Percentiles rank a stretch among this genome's conserved stretches.
Conservation (phyloP, 202 grass and related monocot species). For the Saccharum hybrid region DNA sequence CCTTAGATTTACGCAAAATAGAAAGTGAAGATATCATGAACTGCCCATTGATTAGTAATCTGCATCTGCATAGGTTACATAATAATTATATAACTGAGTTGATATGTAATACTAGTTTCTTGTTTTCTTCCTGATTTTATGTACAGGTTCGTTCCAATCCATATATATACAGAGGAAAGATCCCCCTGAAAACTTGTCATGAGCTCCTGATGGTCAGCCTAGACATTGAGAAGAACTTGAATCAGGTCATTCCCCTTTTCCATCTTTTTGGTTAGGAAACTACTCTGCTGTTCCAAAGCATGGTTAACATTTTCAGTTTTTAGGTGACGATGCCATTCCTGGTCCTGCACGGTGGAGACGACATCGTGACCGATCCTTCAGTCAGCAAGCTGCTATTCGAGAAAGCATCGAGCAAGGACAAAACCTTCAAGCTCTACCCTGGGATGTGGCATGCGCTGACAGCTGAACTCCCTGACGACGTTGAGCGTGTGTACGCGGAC, state of each 20-base stretch:
- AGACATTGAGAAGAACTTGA: constrained; percentile 68
- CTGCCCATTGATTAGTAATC: background rate
- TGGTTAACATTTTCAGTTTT: background rate
- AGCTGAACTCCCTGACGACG: constrained; percentile 56
- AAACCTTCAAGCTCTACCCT: constrained; percentile 65
- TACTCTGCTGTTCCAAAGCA: background rate
- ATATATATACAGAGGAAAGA: constrained; percentile 62
- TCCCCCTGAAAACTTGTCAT: constrained; percentile 59
- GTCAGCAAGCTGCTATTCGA: constrained; percentile 57
- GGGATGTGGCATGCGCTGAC: constrained; percentile 78
- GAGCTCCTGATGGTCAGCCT: constrained; percentile 65
- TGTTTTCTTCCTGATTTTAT: background rate
- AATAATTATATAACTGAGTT: background rate
- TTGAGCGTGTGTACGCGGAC: constrained; percentile 64
- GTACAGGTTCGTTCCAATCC: constrained; percentile 56
- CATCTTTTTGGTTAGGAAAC: background rate
- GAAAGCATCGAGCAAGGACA: constrained; percentile 58
- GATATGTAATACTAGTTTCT: background rate
- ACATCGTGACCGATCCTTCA: constrained; percentile 61
- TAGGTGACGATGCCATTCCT: constrained; percentile 74
- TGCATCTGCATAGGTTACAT: background rate
- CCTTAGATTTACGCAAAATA: background rate
- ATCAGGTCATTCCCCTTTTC: constrained; percentile 37
- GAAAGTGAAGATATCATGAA: background rate
- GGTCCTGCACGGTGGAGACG: constrained; percentile 64